Base-by-base conservation (phyloP, 495 filamentous ascomycete species). In the Hyaloscypha hepaticicola region DNA sequence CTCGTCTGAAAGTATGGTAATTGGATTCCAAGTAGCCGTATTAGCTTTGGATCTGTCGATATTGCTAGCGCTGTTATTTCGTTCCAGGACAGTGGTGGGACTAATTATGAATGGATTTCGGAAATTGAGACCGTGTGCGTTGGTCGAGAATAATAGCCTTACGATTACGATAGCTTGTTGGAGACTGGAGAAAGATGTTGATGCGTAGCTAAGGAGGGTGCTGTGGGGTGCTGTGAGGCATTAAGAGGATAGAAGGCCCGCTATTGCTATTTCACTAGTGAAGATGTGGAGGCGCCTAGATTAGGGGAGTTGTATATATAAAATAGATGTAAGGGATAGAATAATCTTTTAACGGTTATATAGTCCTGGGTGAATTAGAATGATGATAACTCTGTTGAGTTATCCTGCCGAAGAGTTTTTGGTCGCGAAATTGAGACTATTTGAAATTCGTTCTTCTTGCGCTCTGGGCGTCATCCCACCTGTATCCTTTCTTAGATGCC, bases 121-220 rank as follows among this genome's bases (percentile, higher is more conserved):
- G n/a, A 63, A 60, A n/a, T 73, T 75, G 58, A 59, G 50, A 14
- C 78, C 80, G 1, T 11, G 27, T 11, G 16, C 41, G n/a, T 55
- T 80, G 4, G 76, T 75, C 0, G 74, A 69, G 8, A 72, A 69
- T 50, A 78, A 73, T 60, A 79, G 77, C 57, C 66, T 72, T 12
- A 79, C 74, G 4, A 79, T 84, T 28, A 77, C 76, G 29, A 80
- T 80, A 0, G 78, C 79, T 0, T 83, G 78, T 61, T 77, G 80
- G 68, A 60, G 69, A 34, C 67, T 67, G 5, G 60, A 64, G 31
- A 45, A 33, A 8, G 59, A 61, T 25, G 27, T 19, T 11, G 59
- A 52, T 52, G 41, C 59, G 9, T 16, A 50, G 6, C 26, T 51
- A 7, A 28, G 16, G 28, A 52, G 22, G 45, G 59, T 61, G 41